Evolutionary conservation across 2,329 filamentous ascomycete genomes (phyloP).

Genomic region (Xylariaceae sp.): DNA sequence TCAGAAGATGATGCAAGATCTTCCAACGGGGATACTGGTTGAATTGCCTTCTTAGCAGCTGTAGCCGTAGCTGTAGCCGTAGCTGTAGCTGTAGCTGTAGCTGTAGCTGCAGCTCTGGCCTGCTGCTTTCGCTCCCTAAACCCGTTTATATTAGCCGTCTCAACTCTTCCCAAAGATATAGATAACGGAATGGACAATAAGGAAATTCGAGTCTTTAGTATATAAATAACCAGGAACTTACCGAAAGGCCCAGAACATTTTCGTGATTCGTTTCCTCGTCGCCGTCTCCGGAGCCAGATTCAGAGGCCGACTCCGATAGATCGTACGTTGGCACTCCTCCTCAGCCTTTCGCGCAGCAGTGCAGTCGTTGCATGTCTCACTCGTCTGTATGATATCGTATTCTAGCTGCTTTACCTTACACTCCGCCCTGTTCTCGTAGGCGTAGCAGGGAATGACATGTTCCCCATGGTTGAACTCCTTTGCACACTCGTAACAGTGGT

Average conservation of each 20-base stretch:
- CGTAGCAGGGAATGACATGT: slow-evolving; percentile 7
- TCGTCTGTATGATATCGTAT: neutral
- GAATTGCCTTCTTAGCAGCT: too few relatives aligned
- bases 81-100: too few relatives aligned
- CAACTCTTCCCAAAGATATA: neutral
- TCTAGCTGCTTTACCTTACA: neutral
- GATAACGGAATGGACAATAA: neutral
- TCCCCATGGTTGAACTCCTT: slow-evolving; percentile 2
- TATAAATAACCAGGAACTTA: slow-evolving; percentile 2
- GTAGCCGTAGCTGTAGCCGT: too few relatives aligned
- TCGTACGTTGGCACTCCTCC: slow-evolving; percentile 10
- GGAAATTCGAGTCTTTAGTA: neutral
- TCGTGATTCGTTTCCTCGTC: slow-evolving; percentile 3
- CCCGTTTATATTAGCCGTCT: neutral
- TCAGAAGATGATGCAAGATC: neutral
- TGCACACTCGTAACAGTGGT: slow-evolving; percentile 15
- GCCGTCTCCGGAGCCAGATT: slow-evolving; percentile 3
- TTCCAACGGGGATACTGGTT: neutral
- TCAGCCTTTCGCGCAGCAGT: slow-evolving; percentile 1
- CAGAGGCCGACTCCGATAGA: slow-evolving; percentile 5
- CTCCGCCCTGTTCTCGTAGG: neutral
- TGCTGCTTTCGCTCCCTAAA: too few relatives aligned
- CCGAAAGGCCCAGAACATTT: slow-evolving; percentile 4
- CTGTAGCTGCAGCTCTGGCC: too few relatives aligned
- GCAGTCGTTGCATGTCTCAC: slow-evolving; percentile 12